Evolutionary conservation across 306 rosid species (phyloP).

Genomic region (Abrus pulchellus): DNA sequence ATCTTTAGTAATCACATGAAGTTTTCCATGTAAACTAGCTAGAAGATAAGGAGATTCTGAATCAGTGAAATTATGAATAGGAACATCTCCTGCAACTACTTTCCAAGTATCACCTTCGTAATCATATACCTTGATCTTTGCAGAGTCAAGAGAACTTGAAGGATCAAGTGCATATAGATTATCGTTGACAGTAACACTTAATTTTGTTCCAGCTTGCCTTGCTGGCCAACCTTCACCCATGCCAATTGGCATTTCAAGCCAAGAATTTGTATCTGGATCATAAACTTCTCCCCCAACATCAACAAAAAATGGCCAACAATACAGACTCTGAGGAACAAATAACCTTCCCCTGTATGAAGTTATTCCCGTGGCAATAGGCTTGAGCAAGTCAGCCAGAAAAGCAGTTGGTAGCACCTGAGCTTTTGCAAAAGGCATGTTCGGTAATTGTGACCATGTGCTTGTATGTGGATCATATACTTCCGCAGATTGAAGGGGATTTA

Average conservation of each 20-base stretch:
- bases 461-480: slow-evolving; percentile 57
- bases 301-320: slow-evolving; percentile 59
- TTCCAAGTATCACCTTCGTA: slow-evolving; percentile 64
- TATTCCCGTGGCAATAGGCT: slow-evolving; percentile 65
- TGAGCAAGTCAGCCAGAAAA: slow-evolving; percentile 58
- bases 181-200: slow-evolving; percentile 49
- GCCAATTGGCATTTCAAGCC: slow-evolving; percentile 61
- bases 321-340: slow-evolving; percentile 63
- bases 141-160: slow-evolving; percentile 51
- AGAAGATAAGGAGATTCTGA: slow-evolving; percentile 62
- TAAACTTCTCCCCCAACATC: slow-evolving; percentile 64
- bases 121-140: slow-evolving; percentile 56
- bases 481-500: slow-evolving; percentile 60
- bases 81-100: slow-evolving; percentile 54
- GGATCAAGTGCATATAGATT: slow-evolving; percentile 61
- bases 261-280: slow-evolving; percentile 55
- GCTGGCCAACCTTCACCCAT: slow-evolving; percentile 66
- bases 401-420: slow-evolving; percentile 57
- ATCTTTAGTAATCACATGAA: slow-evolving; percentile 58
- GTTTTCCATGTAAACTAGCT: slow-evolving; percentile 62
- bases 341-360: slow-evolving; percentile 60
- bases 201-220: slow-evolving; percentile 63
- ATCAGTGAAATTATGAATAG: slow-evolving; percentile 52
- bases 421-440: slow-evolving; percentile 59
- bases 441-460: slow-evolving; percentile 56